These are phyloP conservation scores for Lentinula raphanica DNA, from an alignment of 768 basidiomycete genomes.

Conservation along the genomic window DNA sequence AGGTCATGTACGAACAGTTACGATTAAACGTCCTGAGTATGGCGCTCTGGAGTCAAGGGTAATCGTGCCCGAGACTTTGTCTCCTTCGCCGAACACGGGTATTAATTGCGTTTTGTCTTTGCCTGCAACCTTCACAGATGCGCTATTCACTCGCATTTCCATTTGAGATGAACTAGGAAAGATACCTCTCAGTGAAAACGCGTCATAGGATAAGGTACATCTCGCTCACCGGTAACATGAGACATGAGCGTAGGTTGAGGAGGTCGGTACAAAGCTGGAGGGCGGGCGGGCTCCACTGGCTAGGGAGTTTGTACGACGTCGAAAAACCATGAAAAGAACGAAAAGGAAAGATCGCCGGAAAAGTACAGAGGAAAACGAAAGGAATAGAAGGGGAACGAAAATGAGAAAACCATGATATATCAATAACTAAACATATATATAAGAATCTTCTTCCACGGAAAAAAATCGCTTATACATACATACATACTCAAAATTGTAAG, in stretches of 20 bases:
- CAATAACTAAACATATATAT: neutral
- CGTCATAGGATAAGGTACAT: neutral
- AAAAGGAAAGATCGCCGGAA: neutral
- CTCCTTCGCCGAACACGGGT: conserved; percentile 57
- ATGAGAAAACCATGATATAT: neutral
- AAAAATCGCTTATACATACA: neutral
- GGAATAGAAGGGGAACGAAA: neutral
- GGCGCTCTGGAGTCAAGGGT: conserved; percentile 48
- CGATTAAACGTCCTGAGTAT: conserved; percentile 49
- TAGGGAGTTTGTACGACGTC: conserved; percentile 24
- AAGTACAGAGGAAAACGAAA: neutral
- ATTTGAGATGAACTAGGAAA: conserved; percentile 44
- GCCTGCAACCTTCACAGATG: conserved; percentile 48
- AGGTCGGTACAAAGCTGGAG: conserved; percentile 29
- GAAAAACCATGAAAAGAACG: conserved; percentile 21
- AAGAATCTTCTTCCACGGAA: neutral
- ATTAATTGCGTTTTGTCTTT: conserved; percentile 26
- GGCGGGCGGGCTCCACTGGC: conserved; percentile 20
- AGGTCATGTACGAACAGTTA: conserved; percentile 38
- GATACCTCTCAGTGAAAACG: neutral
- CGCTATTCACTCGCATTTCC: conserved; percentile 58
- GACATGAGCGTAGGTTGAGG: conserved; percentile 35
- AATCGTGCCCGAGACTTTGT: conserved; percentile 56
- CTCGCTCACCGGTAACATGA: conserved; percentile 44
- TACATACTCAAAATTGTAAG: neutral